Percentiles rank a stretch among this genome's conserved stretches.
Evolutionary conservation across 306 rosid genomes (phyloP).

Genomic region (Casuarina glauca): DNA sequence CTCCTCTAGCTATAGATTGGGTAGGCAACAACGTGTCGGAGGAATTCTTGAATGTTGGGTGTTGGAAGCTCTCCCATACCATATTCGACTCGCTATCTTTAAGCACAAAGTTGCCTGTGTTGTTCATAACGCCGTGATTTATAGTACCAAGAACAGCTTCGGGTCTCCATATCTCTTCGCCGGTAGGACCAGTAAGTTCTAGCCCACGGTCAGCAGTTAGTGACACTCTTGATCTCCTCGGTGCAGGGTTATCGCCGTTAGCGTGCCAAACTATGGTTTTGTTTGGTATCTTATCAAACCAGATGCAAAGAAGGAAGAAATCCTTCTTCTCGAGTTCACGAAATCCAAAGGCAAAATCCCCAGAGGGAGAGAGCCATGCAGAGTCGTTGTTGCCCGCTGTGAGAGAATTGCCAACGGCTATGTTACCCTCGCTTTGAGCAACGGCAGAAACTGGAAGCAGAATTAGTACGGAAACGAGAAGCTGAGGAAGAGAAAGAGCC

Average conservation of each 20-base stretch:
- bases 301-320: constrained; percentile 49
- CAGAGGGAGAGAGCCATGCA: constrained; percentile 38
- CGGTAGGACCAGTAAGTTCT: constrained; percentile 34
- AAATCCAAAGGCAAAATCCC: constrained; percentile 65
- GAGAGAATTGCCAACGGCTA: too few relatives aligned
- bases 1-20: constrained; percentile 15
- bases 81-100: not conserved
- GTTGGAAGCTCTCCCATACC: constrained; percentile 32
- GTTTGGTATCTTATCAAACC: constrained; percentile 43
- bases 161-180: constrained; percentile 29
- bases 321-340: constrained; percentile 6
- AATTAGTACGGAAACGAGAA: too few relatives aligned
- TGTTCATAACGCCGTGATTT: constrained; percentile 18
- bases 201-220: constrained; percentile 35
- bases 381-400: too few relatives aligned
- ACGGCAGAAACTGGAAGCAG: too few relatives aligned
- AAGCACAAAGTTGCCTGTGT: constrained; percentile 31
- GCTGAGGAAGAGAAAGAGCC: not conserved
- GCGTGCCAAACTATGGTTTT: constrained; percentile 55
- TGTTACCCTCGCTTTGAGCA: too few relatives aligned
- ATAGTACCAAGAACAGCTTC: not conserved
- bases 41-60: not conserved
- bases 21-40: constrained; percentile 40
- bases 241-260: constrained; percentile 29
- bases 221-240: constrained; percentile 41